Conservation (phyloP, 2,329 filamentous ascomycete genomes). For the Colletotrichum sp. region DNA sequence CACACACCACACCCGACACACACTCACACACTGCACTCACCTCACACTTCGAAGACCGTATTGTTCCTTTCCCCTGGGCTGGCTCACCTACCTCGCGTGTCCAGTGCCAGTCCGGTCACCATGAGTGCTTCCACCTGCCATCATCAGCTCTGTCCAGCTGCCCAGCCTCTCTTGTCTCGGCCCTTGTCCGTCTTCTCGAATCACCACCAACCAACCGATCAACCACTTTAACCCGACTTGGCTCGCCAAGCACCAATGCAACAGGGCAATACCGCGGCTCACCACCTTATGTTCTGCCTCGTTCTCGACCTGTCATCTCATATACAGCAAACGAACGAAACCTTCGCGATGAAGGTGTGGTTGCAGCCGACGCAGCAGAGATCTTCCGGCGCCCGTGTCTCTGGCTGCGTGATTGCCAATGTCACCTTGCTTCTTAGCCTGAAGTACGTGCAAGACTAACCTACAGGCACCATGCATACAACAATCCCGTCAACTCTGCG, state of each 20-base stretch:
- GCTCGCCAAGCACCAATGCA: neutral
- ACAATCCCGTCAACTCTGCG: neutral
- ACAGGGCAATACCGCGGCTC: neutral
- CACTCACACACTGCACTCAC: neutral
- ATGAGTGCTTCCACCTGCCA: neutral
- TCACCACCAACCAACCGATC: neutral
- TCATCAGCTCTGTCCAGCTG: neutral
- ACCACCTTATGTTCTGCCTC: neutral
- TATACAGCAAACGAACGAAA: neutral
- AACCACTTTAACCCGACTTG: slow-evolving; percentile 1
- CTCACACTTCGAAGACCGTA: neutral
- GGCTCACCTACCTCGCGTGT: neutral
- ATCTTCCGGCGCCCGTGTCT: slow-evolving; percentile 9
- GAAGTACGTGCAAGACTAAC: neutral
- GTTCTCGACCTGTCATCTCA: neutral
- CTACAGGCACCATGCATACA: neutral
- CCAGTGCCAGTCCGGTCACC: neutral
- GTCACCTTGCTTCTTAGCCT: slow-evolving; percentile 6
- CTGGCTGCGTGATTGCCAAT: neutral
- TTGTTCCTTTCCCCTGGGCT: neutral
- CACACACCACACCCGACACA: neutral
- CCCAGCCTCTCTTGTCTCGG: neutral
- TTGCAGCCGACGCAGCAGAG: neutral
- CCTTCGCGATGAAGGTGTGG: neutral
- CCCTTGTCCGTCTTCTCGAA: neutral